These are phyloP conservation scores for Lentinula guzmanii DNA, from an alignment of 768 basidiomycete species.

Conservation along the genomic window DNA sequence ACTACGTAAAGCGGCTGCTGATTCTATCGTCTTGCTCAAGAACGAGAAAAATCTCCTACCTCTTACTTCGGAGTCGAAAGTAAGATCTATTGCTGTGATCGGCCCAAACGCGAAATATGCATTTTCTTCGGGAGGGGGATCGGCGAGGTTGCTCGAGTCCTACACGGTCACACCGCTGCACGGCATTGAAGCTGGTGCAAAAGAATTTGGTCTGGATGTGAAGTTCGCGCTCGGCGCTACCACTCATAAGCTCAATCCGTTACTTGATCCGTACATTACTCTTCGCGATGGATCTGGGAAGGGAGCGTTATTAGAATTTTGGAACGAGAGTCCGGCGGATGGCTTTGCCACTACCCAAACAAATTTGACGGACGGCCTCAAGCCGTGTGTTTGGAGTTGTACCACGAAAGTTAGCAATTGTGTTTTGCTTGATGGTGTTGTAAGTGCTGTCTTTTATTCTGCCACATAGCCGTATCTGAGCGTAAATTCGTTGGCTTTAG, in stretches of 20 bases:
- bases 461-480: background rate
- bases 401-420: slow-evolving; percentile 27
- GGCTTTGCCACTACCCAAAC: slow-evolving; percentile 25
- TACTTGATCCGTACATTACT: slow-evolving; percentile 40
- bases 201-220: slow-evolving; percentile 39
- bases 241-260: slow-evolving; percentile 42
- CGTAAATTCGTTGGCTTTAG: slow-evolving; percentile 12
- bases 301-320: slow-evolving; percentile 38
- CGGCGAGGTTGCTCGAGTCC: slow-evolving; percentile 43
- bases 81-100: slow-evolving; percentile 48
- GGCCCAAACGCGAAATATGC: slow-evolving; percentile 54
- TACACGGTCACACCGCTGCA: slow-evolving; percentile 54
- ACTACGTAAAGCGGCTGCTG: slow-evolving; percentile 46
- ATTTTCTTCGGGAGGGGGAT: slow-evolving; percentile 55
- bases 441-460: slow-evolving; percentile 15
- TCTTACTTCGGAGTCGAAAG: slow-evolving; percentile 18
- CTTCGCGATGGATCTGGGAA: slow-evolving; percentile 25
- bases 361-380: slow-evolving; percentile 18
- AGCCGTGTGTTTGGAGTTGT: slow-evolving; percentile 29
- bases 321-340: slow-evolving; percentile 35
- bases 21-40: slow-evolving; percentile 55
- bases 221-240: slow-evolving; percentile 37
- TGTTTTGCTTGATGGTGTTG: slow-evolving; percentile 36
- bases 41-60: slow-evolving; percentile 51
- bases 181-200: slow-evolving; percentile 39